A percentile compares a stretch with the other conserved stretches of the same genome.
Evolutionary conservation across 306 rosid genomes (phyloP).

Genomic region (Pterocarpus macrocarpus): DNA sequence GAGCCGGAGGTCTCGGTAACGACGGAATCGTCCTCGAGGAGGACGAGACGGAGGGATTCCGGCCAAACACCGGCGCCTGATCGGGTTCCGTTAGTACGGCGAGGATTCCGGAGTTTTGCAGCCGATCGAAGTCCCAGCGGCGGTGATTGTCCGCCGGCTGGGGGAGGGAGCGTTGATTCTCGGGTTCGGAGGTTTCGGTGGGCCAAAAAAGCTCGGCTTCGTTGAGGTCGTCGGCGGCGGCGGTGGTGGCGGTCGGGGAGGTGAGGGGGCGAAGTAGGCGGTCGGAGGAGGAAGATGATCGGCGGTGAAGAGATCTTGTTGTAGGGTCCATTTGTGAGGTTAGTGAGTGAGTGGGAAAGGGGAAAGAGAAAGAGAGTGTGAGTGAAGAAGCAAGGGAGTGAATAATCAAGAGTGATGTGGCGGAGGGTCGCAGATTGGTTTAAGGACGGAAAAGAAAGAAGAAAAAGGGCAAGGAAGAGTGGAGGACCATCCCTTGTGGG

Average conservation of each 20-base stretch:
- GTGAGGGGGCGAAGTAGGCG: conserved; percentile 55
- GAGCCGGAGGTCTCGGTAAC: conserved; percentile 62
- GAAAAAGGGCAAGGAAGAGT: not conserved
- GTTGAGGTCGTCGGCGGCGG: conserved; percentile 63
- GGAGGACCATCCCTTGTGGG: conserved; percentile 3
- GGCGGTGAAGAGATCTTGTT: conserved; percentile 56
- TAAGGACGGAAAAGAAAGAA: not conserved
- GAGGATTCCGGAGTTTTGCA: conserved; percentile 68
- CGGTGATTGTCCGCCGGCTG: not conserved
- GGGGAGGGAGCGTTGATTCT: conserved; percentile 23
- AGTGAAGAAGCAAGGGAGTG: not conserved
- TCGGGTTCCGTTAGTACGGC: conserved; percentile 57
- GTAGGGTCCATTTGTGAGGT: conserved; percentile 62
- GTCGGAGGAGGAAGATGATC: conserved; percentile 70
- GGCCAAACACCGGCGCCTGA: conserved; percentile 54
- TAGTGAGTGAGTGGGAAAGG: not conserved
- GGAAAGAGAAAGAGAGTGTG: not conserved
- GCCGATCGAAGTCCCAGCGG: conserved; percentile 38
- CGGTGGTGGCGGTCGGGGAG: not conserved
- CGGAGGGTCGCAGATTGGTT: conserved; percentile 51
- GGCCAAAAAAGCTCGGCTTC: conserved; percentile 87
- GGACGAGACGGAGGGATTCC: conserved; percentile 51
- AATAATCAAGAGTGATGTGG: conserved; percentile 52
- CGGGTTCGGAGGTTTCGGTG: conserved; percentile 54
- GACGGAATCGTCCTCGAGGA: conserved; percentile 63